Evolutionary conservation across 169 alveolate species (phyloP).

Genomic region (Amoebophrya sp.): DNA sequence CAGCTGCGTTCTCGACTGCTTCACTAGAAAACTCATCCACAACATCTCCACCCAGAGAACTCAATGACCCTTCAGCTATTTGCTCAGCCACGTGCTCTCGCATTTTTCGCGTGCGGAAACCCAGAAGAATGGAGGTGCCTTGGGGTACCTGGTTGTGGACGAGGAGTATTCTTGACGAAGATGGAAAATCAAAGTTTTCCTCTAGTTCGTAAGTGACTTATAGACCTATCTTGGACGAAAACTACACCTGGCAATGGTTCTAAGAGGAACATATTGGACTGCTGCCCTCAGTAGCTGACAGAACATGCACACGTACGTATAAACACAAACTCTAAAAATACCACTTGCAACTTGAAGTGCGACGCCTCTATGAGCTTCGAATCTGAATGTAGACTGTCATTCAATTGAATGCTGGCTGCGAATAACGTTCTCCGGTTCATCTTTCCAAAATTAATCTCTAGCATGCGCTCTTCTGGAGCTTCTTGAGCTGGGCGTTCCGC

Average conservation of each 20-base stretch:
- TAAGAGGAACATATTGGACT: too few species aligned
- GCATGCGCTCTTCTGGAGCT: neutral
- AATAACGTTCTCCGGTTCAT: neutral
- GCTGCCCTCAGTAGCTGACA: too few species aligned
- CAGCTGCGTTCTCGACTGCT: neutral
- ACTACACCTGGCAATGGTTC: too few species aligned
- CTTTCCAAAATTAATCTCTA: neutral
- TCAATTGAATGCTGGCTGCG: neutral
- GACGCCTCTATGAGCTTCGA: neutral
- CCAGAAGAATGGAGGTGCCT: neutral
- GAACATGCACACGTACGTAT: too few species aligned
- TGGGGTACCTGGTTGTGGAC: too few species aligned
- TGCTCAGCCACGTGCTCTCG: neutral
- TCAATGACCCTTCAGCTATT: neutral
- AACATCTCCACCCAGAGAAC: neutral
- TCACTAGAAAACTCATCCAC: neutral
- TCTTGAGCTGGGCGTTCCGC: neutral
- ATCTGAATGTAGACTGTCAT: neutral
- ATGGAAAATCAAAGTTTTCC: too few species aligned
- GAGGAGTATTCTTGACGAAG: too few species aligned
- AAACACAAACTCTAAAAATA: too few species aligned
- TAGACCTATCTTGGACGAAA: too few species aligned
- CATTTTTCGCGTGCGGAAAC: neutral
- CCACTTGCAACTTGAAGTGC: neutral
- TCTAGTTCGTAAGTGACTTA: too few species aligned